Evolutionary conservation across 306 rosid genomes (phyloP).

Genomic region (Lathyrus oleraceus): DNA sequence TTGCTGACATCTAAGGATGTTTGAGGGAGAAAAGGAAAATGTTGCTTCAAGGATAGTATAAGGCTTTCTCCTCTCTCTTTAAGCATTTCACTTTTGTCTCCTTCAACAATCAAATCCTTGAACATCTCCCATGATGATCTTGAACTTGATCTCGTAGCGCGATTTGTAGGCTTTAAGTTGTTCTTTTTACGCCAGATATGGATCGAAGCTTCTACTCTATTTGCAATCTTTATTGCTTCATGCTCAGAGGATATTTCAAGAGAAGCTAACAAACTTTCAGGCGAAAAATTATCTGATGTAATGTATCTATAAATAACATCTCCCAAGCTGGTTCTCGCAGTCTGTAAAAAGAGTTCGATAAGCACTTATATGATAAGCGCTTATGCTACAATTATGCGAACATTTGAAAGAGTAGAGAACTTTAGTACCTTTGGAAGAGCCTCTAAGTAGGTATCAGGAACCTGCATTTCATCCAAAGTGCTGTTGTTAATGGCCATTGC

Average conservation of each 20-base stretch:
- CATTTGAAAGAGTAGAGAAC: constrained; percentile 2
- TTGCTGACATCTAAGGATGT: constrained; percentile 76
- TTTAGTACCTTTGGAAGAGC: constrained; percentile 84
- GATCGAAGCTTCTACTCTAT: constrained; percentile 77
- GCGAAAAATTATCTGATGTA: constrained; percentile 71
- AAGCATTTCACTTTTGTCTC: constrained; percentile 73
- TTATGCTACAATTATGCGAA: neutral
- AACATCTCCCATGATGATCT: constrained; percentile 93
- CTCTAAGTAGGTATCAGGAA: constrained; percentile 74
- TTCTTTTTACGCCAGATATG: constrained; percentile 62
- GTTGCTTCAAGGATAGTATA: constrained; percentile 71
- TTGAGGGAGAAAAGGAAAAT: constrained; percentile 87
- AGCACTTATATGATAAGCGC: no score
- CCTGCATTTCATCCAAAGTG: constrained; percentile 73
- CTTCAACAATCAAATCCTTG: constrained; percentile 86
- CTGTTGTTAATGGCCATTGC: constrained; percentile 80
- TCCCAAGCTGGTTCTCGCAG: constrained; percentile 77
- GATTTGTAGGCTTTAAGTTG: constrained; percentile 49
- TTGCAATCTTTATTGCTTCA: constrained; percentile 82
- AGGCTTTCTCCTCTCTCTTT: constrained; percentile 82
- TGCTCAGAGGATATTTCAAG: constrained; percentile 87
- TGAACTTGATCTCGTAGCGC: constrained; percentile 45
- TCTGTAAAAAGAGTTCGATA: constrained; percentile 54
- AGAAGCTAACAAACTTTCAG: constrained; percentile 65
- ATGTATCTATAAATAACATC: constrained; percentile 71